Base-by-base conservation (phyloP, 805 yeast genomes). In the Suhomyces prunicola region DNA sequence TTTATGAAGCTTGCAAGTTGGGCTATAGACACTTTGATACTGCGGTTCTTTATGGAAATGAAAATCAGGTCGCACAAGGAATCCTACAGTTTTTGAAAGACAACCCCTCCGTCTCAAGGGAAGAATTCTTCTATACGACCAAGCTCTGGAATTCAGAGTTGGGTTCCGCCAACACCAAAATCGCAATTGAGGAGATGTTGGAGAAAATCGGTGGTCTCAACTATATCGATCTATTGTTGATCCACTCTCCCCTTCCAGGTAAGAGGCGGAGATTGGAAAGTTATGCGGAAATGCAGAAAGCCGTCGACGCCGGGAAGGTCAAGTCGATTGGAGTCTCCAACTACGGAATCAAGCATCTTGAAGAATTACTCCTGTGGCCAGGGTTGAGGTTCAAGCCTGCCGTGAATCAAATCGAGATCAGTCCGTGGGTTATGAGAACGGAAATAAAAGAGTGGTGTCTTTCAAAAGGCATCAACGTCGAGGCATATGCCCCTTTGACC, bases 21-120 rank as follows among this genome's bases (percentile, higher is more conserved):
- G 92, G 92, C 9, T 85, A 85, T 67, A 78, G 85, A 56, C 90
- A 85, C 64, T 84, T 88, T 59, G 96, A 88, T 66, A 83, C 91
- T 8, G 94, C 94, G 2, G 81, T 82, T 65, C 76, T 78, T 54
- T 88, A 88, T 66, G 80, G 80, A 2, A 86, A 85, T 64, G 96
- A 89, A 67, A 74, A 68, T 15, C 84, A 80, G 57, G 86, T 86
- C 12, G 91, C 96, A 31, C 73, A 76, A 50, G 94, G 86, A 4
- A 80, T 86, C 50, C 56, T 50, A 9, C 57, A 69, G 40, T 79
- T 78, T 74, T 45, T 79, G 3, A 50, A 63, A 3, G 73, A 73
- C 29, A 68, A 68, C 46, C 74, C 77, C 0, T 47, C 52, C 2
- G 53, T 64, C 7, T 50, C 57, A 19, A 51, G 76, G 13, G 40